These are phyloP conservation scores for Avicennia marina DNA, from an alignment of 257 asterid species.

Conservation along the genomic window DNA sequence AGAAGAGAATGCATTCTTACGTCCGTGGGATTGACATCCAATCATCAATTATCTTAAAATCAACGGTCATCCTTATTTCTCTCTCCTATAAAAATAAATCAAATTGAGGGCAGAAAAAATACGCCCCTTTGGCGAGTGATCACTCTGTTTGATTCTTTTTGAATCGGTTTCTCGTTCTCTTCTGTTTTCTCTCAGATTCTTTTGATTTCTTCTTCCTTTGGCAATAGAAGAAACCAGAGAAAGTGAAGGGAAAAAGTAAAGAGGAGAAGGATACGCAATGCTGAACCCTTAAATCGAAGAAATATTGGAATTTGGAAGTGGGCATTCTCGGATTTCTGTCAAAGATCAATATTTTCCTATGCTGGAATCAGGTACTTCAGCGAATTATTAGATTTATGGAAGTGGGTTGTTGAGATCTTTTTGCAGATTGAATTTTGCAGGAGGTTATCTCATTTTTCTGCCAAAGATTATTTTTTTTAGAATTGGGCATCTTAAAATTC, in stretches of 20 bases:
- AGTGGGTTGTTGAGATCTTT: too few species aligned
- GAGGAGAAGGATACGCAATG: conserved; percentile 7
- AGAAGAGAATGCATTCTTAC: neutral
- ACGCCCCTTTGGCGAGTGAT: conserved; percentile 26
- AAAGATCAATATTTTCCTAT: conserved; percentile 4
- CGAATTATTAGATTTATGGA: too few species aligned
- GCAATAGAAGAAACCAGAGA: conserved; percentile 35
- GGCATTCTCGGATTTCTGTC: conserved; percentile 21
- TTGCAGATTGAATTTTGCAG: too few species aligned
- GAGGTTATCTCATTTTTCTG: too few species aligned
- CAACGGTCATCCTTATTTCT: conserved; percentile 48
- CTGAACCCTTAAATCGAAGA: conserved; percentile 17
- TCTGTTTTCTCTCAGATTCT: conserved; percentile 42
- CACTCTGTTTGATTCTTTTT: conserved; percentile 22
- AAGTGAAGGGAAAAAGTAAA: conserved; percentile 31
- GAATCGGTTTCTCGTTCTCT: conserved; percentile 30
- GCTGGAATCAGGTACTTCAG: too few species aligned
- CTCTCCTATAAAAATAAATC: conserved; percentile 39
- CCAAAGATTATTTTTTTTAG: too few species aligned
- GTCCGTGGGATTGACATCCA: conserved; percentile 44
- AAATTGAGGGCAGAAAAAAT: conserved; percentile 18
- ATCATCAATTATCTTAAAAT: conserved; percentile 26
- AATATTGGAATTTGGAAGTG: conserved; percentile 15
- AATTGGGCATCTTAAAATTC: too few species aligned
- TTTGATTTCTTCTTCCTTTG: conserved; percentile 34